Percentiles rank a stretch among this genome's conserved stretches.
Evolutionary conservation across 768 basidiomycete genomes (phyloP).

Genomic region (Porphyrellus cyaneotinctus): DNA sequence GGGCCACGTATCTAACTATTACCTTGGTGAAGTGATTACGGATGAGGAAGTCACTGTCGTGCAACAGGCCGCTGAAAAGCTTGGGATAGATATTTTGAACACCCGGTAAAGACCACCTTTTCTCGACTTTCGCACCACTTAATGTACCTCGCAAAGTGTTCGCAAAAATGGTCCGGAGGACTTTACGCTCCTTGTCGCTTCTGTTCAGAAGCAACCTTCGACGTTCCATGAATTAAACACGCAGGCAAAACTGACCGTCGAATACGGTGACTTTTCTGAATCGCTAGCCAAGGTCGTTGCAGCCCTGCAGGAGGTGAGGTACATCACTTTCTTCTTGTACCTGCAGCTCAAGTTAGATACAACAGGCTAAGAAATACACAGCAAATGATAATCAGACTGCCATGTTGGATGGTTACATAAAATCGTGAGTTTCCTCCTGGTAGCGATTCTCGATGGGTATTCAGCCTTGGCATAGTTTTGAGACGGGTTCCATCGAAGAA

Average conservation of each 20-base stretch:
- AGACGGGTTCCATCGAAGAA: slow-evolving; percentile 71
- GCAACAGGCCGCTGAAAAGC: slow-evolving; percentile 70
- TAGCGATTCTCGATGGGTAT: background rate
- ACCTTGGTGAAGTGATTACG: slow-evolving; percentile 67
- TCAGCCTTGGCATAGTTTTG: slow-evolving; percentile 41
- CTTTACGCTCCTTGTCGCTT: slow-evolving; percentile 75
- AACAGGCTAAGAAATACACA: slow-evolving; percentile 66
- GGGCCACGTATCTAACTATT: slow-evolving; percentile 84
- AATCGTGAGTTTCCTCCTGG: slow-evolving; percentile 49
- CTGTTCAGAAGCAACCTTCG: slow-evolving; percentile 43
- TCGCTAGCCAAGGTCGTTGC: slow-evolving; percentile 50
- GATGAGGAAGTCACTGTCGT: slow-evolving; percentile 76
- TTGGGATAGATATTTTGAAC: slow-evolving; percentile 74
- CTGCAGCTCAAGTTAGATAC: background rate
- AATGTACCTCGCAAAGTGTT: slow-evolving; percentile 43
- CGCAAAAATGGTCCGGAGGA: slow-evolving; percentile 58
- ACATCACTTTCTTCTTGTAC: background rate
- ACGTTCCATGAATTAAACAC: slow-evolving; percentile 45
- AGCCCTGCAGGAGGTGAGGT: slow-evolving; percentile 54
- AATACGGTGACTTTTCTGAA: slow-evolving; percentile 72
- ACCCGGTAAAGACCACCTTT: slow-evolving; percentile 52
- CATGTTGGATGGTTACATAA: slow-evolving; percentile 76
- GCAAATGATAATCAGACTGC: slow-evolving; percentile 68
- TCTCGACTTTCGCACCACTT: background rate
- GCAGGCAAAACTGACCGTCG: slow-evolving; percentile 52